Base-by-base conservation (phyloP, 1,139 yeast species). In the Kodamaea alishanica region DNA sequence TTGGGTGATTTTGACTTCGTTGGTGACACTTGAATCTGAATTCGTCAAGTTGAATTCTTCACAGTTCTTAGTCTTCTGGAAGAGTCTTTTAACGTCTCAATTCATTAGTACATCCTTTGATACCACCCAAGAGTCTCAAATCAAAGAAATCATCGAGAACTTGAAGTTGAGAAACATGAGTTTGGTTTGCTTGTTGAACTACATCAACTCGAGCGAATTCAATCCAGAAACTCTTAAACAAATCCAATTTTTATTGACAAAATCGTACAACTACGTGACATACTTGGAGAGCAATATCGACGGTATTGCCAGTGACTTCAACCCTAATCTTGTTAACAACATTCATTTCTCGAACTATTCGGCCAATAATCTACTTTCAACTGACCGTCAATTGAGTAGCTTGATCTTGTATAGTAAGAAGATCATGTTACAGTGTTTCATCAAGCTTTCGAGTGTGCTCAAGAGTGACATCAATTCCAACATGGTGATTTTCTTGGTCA, bases 21-120 rank as follows among this genome's bases (percentile, higher is more conserved):
- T 89, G 32, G 84, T 90, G 60, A 81, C 88, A 30, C 46, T 58
- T 43, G 48, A 59, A 44, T 52, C 69, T 39, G 77, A 71, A 43
- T 84, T 81, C 49, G 77, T 85, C 30, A 77, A 75, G 47, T 73
- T 85, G 45, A 86, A 87, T 54, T 72, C 88, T 4, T 77, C 92
- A 0, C 96, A 87, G 54, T 72, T 87, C 40, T 65, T 88, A 34
- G 73, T 79, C 5, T 77, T 88, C 46, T 89, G 96, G 96, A 86
- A 86, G 52, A 78, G 81, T 43, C 71, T 88, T n/a, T 65, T 89
- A 39, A 84, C 89, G 46, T 67, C 75, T 2, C 76, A 70, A 43
- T 70, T 61, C 37, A 62, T 67, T 28, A 59, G 70, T 20, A 51
- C 65, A 1, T 56, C 61, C 8, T 49, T 64, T 26, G 44, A 54